phyloP scores from a whole-genome alignment of 352 stramenopile genomes.

The Phytophthora crassamura region DNA sequence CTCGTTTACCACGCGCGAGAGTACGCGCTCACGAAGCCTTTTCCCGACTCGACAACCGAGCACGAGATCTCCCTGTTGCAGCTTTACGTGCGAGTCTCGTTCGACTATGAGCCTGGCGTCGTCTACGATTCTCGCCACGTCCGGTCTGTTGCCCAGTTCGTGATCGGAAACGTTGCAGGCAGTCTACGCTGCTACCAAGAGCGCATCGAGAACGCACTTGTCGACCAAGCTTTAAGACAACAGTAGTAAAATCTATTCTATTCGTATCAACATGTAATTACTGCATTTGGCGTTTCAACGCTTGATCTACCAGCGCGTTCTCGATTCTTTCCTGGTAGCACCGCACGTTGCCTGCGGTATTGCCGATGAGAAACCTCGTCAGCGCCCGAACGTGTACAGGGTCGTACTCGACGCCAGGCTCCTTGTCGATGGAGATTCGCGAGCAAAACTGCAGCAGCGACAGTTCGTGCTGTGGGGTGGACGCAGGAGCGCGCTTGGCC shows the following conservation, averaged over 20 bases:
- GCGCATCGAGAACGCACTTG: conserved; percentile 54
- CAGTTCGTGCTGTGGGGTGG: conserved; percentile 34
- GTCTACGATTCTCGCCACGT: conserved; percentile 35
- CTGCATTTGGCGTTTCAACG: conserved; percentile 14
- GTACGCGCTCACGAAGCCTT: conserved; percentile 51
- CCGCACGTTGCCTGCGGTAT: conserved; percentile 41
- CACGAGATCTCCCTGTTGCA: conserved; percentile 53
- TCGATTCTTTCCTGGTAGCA: conserved; percentile 52
- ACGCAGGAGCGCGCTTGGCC: conserved; percentile 42
- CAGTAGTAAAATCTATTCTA: conserved; percentile 2
- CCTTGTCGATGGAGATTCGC: conserved; percentile 56
- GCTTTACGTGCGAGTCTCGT: conserved; percentile 52
- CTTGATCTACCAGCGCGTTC: conserved; percentile 43
- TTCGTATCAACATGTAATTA: not conserved
- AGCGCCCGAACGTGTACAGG: conserved; percentile 43
- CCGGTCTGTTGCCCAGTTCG: conserved; percentile 49
- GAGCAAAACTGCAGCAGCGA: conserved; percentile 62
- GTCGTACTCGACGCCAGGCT: conserved; percentile 31
- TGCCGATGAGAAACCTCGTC: conserved; percentile 53
- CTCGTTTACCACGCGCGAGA: conserved; percentile 25
- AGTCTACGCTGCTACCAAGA: conserved; percentile 49
- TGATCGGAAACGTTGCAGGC: conserved; percentile 40
- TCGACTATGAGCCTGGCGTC: conserved; percentile 44
- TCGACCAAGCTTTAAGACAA: conserved; percentile 20
- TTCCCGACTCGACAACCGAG: conserved; percentile 30